Conservation (phyloP, 305 asterid species). For the Fraxinus xanthoxyloides region DNA sequence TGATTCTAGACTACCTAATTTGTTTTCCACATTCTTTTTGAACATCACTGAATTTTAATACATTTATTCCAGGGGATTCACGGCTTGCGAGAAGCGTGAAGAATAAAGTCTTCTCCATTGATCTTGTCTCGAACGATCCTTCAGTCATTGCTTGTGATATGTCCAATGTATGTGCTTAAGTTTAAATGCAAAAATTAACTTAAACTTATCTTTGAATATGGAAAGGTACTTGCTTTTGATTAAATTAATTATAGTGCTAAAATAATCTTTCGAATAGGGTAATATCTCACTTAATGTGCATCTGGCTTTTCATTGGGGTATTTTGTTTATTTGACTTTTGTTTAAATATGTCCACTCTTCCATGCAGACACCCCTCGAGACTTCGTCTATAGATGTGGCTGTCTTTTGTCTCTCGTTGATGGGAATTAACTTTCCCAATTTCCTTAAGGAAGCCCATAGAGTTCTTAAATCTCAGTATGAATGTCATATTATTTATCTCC, state of each 20-base stretch:
- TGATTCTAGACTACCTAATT: not conserved
- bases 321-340: not conserved
- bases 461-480: slow-evolving; percentile 72
- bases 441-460: slow-evolving; percentile 76
- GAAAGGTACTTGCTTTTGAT: not conserved
- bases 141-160: slow-evolving; percentile 89
- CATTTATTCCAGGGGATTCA: slow-evolving; percentile 69
- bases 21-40: not conserved
- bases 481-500: slow-evolving; percentile 7
- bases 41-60: not conserved
- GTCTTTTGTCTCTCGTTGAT: slow-evolving; percentile 91
- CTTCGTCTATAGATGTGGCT: slow-evolving; percentile 72
- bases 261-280: not conserved
- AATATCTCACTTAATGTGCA: not conserved
- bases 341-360: slow-evolving; percentile 2
- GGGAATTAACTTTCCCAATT: slow-evolving; percentile 87
- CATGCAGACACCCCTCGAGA: slow-evolving; percentile 80
- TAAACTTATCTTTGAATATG: not conserved
- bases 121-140: slow-evolving; percentile 77
- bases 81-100: slow-evolving; percentile 73
- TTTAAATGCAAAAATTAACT: not conserved
- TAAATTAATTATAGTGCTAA: not conserved
- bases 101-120: slow-evolving; percentile 83
- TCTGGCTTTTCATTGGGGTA: not conserved
- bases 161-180: slow-evolving; percentile 58